Evolutionary conservation across 768 basidiomycete genomes (phyloP), one percentile per base, ranked within the genome.

Genomic region (Coprinellus micaceus): DNA sequence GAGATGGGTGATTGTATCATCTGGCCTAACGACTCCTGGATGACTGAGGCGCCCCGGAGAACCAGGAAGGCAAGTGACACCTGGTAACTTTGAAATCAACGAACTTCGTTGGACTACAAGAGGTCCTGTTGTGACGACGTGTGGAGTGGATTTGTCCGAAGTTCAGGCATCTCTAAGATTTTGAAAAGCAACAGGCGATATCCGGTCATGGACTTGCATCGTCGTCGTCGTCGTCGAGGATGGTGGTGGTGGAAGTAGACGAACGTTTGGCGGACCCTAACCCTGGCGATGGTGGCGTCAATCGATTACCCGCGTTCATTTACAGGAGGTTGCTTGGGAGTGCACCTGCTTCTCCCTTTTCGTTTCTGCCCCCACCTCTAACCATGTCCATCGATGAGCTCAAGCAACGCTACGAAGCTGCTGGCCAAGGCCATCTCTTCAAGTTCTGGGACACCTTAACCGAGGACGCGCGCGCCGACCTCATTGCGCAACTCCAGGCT

Each of bases 341-440:
- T n/a, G n/a, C n/a, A n/a, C n/a, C n/a, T n/a, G n/a, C n/a, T n/a
- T n/a, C n/a, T n/a, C n/a, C n/a, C n/a, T n/a, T n/a, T n/a, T n/a
- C n/a, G n/a, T n/a, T n/a, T n/a, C n/a, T n/a, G 24, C 4, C 30
- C 22, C 19, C 49, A 51, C 33, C 40, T 19, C 7, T 17, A 9
- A 64, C 63, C 72, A 86, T 88, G 84, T 71, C 84, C 60, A 72
- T 77, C 70, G 81, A 85, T 67, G 64, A 73, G 58, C 79, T 84
- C 65, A 82, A 76, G 61, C 63, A 79, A 56, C 82, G 80, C 61
- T 98, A 91, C 74, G 76, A 86, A 60, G 76, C 82, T 47, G 93
- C 94, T 47, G 86, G 84, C 56, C 97, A 99, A 77, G 85, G 72
- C 59, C 97, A 98, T 68, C 82, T 98, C 66, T 82, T 98, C 71